Evolutionary conservation across 805 yeast genomes (phyloP).

Genomic region (Kluyveromyces dobzhanskii): DNA sequence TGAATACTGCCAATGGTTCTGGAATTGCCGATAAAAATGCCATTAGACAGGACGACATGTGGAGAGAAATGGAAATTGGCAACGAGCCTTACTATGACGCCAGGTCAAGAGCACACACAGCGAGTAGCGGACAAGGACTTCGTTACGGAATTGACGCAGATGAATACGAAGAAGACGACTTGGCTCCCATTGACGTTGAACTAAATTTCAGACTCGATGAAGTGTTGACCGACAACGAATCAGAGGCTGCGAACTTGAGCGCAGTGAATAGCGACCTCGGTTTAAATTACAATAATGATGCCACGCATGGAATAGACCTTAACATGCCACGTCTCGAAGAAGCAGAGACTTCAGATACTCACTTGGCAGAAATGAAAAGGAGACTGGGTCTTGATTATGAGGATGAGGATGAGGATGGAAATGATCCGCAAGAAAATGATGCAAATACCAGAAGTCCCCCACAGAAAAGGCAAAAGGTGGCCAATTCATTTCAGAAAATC

Average conservation of each 20-base stretch:
- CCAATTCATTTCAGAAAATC: constrained; percentile 1
- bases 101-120: neutral
- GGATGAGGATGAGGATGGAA: neutral
- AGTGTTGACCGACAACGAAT: constrained; percentile 13
- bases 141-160: neutral
- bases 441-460: neutral
- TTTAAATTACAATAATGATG: neutral
- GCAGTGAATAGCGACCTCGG: constrained; percentile 1
- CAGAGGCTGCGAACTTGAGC: constrained; percentile 1
- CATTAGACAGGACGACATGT: constrained; percentile 3
- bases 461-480: neutral
- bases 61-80: constrained; percentile 2
- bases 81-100: neutral
- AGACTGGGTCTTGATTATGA: neutral
- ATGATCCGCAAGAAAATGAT: too few relatives aligned
- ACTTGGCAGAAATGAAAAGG: neutral
- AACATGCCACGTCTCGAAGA: constrained; percentile 1
- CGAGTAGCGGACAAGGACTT: neutral
- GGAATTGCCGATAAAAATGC: neutral
- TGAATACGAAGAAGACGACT: constrained; percentile 2
- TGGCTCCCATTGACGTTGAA: constrained; percentile 19
- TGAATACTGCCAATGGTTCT: neutral
- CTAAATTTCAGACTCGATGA: constrained; percentile 25
- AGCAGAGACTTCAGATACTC: neutral
- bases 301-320: neutral